Evolutionary conservation across 805 yeast species (phyloP), one percentile per base, ranked within the genome.

Genomic region (Cyberlindnera saturnus): DNA sequence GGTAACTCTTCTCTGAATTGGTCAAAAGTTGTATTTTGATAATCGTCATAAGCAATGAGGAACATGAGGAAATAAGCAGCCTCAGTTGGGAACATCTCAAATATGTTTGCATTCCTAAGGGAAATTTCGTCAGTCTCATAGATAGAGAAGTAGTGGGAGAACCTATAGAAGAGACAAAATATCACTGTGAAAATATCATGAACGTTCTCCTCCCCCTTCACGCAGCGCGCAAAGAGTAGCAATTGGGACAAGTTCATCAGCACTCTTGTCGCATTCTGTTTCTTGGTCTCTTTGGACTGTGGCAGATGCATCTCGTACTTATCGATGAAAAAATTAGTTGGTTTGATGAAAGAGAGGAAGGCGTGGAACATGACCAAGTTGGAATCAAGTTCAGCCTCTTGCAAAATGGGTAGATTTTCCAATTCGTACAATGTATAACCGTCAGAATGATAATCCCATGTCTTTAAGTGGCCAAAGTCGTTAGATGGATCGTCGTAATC

Each of bases 331-430:
- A 39, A 49, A 6, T 45, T 41, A 4, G 57, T 36, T 3, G 57
- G 57, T 26, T 52, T 51, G 32, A 53, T 30, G 30, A 43, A 51
- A 11, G 50, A 34, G 14, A 53, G 18, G 23, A 47, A 51, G 10
- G 50, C 29, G 13, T 46, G 44, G 23, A 44, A 46, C 13, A 40
- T 10, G 10, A 44, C 23, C 18, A 43, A 37, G 20, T 51, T 43
- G 16, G 43, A 38, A 37, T 52, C 52, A 20, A 52, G 42, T 17
- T 49, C 53, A 1, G 53, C 40, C 17, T 52, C 57, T 11, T 39
- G 32, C 3, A 37, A 36, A 6, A 45, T 39, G 14, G 53, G 50
- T 1, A 52, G 41, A 13, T 45, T 38, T 11, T 46, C 47, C 10
- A 52, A 35, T 1, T 42, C 41, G 17, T 38, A 40, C 4, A 52